Evolutionary conservation across 768 basidiomycete species (phyloP), one percentile per base, ranked within the genome.

Genomic region (Chalciporus sphaerocephalus): DNA sequence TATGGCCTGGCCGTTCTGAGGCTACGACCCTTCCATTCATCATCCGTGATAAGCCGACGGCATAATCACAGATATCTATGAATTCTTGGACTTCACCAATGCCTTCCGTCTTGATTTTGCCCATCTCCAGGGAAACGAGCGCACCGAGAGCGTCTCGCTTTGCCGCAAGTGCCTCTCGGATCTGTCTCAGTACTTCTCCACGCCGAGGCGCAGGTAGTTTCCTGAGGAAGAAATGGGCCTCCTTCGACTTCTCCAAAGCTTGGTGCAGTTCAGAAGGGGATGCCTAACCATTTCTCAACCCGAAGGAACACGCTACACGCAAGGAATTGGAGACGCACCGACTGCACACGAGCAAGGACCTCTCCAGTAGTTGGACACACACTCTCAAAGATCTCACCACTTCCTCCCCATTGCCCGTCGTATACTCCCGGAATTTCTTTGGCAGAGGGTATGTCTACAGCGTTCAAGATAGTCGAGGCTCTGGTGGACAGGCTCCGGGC

Each of bases 61-160:
- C 93, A 66, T 92, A 95, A 66, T 96, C 93, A 54, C 92, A 94
- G 52, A 95, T 91, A 60, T 96, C 93, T 47, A 96, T 79, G 58
- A 94, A 92, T 69, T 95, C 92, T 61, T 94, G 91, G 11, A 97
- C 92, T 69, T 96, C 92, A 13, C 94, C 94, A 16, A 83, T 72
- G 20, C 94, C 94, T 64, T 96, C 94, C 13, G 87, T 85, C 56
- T 74, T 78, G 54, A 96, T 93, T 72, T 98, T 84, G 15, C 95
- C 89, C 88, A 92, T 90, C 64, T 91, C 89, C 12, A 93, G 74
- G 33, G 88, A 85, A 8, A 95, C 81, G 16, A 95, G 74, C 11
- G 85, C 83, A 40, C 92, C 92, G 5, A 95, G 75, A 28, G 75
- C 82, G 43, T 87, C 80, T 24, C 86, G 76, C 88, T 94, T 93